Evolutionary conservation across 306 rosid genomes (phyloP).

Genomic region (Corylus americana): DNA sequence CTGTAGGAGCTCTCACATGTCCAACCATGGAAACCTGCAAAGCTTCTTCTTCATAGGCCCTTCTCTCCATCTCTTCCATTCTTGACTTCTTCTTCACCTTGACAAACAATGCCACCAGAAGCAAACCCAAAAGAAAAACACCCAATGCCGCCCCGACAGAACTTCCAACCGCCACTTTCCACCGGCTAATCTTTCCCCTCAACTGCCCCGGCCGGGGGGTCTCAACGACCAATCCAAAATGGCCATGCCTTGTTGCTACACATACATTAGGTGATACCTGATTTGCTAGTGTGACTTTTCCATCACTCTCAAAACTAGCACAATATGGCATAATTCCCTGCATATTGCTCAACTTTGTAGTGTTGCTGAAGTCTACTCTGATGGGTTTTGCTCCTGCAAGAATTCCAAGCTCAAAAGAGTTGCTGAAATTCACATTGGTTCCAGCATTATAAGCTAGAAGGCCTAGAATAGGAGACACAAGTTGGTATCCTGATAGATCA

Average conservation of each 20-base stretch:
- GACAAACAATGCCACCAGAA: conserved; percentile 89
- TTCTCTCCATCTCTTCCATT: conserved; percentile 82
- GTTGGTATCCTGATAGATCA: conserved; percentile 66
- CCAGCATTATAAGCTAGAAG: conserved; percentile 83
- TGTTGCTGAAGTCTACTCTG: conserved; percentile 64
- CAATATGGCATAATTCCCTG: conserved; percentile 52
- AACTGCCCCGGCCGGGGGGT: conserved; percentile 37
- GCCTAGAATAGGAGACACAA: conserved; percentile 80
- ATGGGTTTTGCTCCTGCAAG: conserved; percentile 62
- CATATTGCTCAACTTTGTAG: conserved; percentile 35
- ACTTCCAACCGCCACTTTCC: conserved; percentile 87
- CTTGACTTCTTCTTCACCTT: conserved; percentile 88
- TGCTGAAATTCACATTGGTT: conserved; percentile 46
- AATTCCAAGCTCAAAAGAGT: conserved; percentile 83
- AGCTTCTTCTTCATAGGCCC: conserved; percentile 94
- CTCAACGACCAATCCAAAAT: conserved; percentile 76
- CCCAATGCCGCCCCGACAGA: conserved; percentile 81
- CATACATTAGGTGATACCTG: conserved; percentile 54
- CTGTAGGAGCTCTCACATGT: conserved; percentile 88
- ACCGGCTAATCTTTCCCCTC: conserved; percentile 56
- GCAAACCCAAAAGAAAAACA: conserved; percentile 74
- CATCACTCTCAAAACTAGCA: conserved; percentile 79
- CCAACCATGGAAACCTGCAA: conserved; percentile 98
- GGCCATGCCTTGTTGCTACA: conserved; percentile 76
- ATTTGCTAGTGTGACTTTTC: conserved; percentile 65